phyloP scores from a whole-genome alignment of 805 yeast species.

The Cyberlindnera americana region DNA sequence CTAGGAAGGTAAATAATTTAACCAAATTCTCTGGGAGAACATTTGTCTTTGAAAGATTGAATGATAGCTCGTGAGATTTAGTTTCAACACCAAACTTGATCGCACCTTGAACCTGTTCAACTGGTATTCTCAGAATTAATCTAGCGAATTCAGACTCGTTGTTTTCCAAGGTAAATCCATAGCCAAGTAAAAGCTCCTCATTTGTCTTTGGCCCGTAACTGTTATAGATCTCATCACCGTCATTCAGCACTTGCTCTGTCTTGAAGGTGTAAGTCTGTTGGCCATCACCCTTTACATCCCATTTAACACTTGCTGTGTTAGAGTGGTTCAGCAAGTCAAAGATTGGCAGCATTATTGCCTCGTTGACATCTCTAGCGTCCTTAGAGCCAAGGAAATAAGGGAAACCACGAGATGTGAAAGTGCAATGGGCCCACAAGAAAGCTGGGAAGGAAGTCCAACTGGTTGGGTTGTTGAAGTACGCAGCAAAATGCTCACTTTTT shows the following conservation, averaged over 20 bases:
- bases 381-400: constrained; percentile 56
- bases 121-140: constrained; percentile 53
- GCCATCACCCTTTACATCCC: constrained; percentile 40
- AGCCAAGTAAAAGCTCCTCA: constrained; percentile 74
- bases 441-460: constrained; percentile 65
- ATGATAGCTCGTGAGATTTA: constrained; percentile 39
- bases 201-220: constrained; percentile 88
- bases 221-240: constrained; percentile 58
- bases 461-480: constrained; percentile 25
- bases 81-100: constrained; percentile 37
- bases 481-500: constrained; percentile 24
- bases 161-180: constrained; percentile 67
- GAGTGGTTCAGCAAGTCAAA: constrained; percentile 75
- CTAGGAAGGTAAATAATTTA: constrained; percentile 51
- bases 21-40: constrained; percentile 44
- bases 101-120: constrained; percentile 29
- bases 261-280: constrained; percentile 37
- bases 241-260: constrained; percentile 30
- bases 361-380: constrained; percentile 37
- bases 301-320: constrained; percentile 58
- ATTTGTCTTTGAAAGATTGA: constrained; percentile 32
- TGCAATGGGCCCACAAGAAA: constrained; percentile 72
- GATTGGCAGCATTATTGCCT: constrained; percentile 72
- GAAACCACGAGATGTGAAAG: constrained; percentile 75
- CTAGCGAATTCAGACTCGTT: constrained; percentile 58